Evolutionary conservation across 495 filamentous ascomycete species (phyloP), one percentile per base, ranked within the genome.

Genomic region (Neurospora discreta): DNA sequence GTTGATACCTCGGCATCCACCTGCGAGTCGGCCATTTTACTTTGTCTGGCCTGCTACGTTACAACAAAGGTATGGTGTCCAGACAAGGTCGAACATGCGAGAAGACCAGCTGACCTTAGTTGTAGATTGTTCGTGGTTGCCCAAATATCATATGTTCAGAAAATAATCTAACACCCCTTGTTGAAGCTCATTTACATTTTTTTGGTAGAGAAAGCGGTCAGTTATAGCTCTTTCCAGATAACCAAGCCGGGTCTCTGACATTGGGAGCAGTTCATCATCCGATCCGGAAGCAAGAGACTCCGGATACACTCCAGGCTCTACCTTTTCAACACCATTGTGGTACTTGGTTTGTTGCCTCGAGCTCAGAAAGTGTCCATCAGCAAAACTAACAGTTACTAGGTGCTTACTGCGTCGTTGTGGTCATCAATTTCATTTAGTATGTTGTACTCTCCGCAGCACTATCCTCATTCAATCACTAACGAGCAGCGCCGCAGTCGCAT

Each of bases 171-270:
- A 68, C 74, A 77, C 15, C 73, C 52, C 6, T 44, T 69, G 39
- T 18, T 40, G 5, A 67, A 86, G 84, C 74, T 87, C 39, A 84
- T 87, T 39, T 88, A 88, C 77, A 73, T 82, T 42, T 87, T 87
- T 70, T 75, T 86, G 26, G 84, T 85, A 0, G 86, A 87, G 74
- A 86, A 86, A 76, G 84, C 81, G 39, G 86, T 87, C 80, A 70
- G 84, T 71, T 1, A 0, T 36, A 36, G 5, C 39, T 46, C 10
- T 69, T 26, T 39, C 13, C 41, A 6, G 7, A 20, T 8, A 30
- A 39, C 1, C 11, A 26, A 1, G 6, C 26, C 41, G 8, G 4
- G 39, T 7, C 9, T 69, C 68, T 76, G 43, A 75, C 71, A 69
- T 4, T 1, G 20, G n/a, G 30, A 7, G 2, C 41, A 88, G 85